Evolutionary conservation across 208 protist genomes (phyloP), one percentile per base, ranked within the genome.

Genomic region (Phytomonas sp.): DNA sequence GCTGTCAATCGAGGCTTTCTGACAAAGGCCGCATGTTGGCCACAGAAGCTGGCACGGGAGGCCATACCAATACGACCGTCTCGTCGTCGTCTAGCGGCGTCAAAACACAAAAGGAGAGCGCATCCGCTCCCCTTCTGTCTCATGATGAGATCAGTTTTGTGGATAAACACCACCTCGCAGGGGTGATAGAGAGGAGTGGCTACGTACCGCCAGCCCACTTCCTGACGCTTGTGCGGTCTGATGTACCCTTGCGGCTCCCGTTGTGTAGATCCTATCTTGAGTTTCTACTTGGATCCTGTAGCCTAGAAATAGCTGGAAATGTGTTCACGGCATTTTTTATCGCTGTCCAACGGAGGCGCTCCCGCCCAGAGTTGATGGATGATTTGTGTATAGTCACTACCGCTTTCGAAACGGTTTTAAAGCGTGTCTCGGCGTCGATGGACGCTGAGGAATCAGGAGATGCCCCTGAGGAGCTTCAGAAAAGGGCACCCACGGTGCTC

Each of bases 201-300:
- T 56, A 31, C 20, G 74, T 70, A 30, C 73, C 73, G 29, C 79
- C 85, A 15, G 82, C 77, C 1, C 84, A 90, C 40, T 94, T 94
- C 72, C 78, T 94, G 1, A 78, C 77, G 30, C 68, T 70, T 37
- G 79, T 84, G 29, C 83, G 84, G n/a, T 67, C 76, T 0, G 80
- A 89, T 68, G 65, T 43, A 17, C 28, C 72, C 11, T 51, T 84
- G 20, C 68, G 77, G 0, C 56, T 83, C 0, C 77, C 76, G 0
- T 66, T 91, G 23, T 62, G 63, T 32, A n/a, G 65, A 7, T 46
- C 67, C 20, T 79, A 87, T 36, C 32, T 94, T 33, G 51, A 62
- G 23, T 43, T 70, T 9, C 43, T 91, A 46, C 70, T 94, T 8
- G 51, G 30, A 28, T 64, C 26, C 26, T 91, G 85, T 62, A 80